phyloP scores from a whole-genome alignment of 192 early-diverging fungal genomes.

The Linnemannia elongata region DNA sequence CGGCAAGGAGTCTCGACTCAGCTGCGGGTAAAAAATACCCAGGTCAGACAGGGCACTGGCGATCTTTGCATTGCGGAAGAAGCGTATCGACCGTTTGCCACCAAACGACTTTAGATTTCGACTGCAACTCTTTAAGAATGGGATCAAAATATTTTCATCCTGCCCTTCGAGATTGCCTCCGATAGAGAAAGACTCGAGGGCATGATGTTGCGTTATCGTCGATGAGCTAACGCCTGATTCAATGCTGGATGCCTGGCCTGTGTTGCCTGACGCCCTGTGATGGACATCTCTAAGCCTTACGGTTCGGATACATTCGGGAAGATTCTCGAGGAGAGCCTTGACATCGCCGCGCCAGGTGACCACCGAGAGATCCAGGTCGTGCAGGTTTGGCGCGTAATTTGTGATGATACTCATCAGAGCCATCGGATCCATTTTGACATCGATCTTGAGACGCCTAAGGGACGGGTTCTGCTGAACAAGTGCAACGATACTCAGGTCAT shows the following conservation, averaged over 20 bases:
- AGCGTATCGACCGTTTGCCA: too few relatives aligned
- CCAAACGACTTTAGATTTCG: not conserved
- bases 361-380: not conserved
- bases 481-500: not conserved
- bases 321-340: not conserved
- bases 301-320: constrained; percentile 3
- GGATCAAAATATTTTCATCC: not conserved
- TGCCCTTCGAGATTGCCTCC: not conserved
- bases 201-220: not conserved
- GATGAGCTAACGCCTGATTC: not conserved
- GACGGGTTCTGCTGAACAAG: constrained; percentile 3
- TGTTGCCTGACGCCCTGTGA: not conserved
- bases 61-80: not conserved
- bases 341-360: not conserved
- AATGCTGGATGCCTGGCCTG: not conserved
- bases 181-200: not conserved
- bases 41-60: not conserved
- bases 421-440: not conserved
- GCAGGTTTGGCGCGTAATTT: not conserved
- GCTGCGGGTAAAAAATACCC: not conserved
- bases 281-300: not conserved
- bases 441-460: constrained; percentile 1
- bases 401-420: not conserved
- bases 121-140: not conserved
- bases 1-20: not conserved